Conservation (phyloP, 768 basidiomycete genomes). For the Pholiota conissans region DNA sequence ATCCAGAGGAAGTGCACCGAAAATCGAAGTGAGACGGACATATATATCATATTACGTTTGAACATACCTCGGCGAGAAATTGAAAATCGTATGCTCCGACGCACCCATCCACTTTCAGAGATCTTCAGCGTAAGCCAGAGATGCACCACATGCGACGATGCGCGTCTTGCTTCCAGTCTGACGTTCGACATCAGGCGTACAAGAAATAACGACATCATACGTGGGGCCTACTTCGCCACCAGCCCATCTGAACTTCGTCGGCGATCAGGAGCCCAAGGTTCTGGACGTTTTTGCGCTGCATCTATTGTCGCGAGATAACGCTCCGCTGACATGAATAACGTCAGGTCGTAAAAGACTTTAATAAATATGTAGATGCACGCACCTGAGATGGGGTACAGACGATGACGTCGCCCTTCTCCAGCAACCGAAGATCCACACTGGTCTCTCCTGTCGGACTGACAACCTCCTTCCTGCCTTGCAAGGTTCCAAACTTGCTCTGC, state of each 20-base stretch:
- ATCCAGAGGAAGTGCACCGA: conserved; percentile 88
- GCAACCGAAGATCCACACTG: conserved; percentile 82
- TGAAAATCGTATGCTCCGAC: conserved; percentile 93
- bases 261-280: conserved; percentile 91
- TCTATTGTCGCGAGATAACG: conserved; percentile 90
- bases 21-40: conserved; percentile 6
- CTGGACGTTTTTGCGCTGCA: conserved; percentile 95
- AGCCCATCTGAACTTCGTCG: conserved; percentile 92
- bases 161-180: conserved; percentile 93
- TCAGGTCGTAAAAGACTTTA: conserved; percentile 6
- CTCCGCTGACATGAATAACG: conserved; percentile 70
- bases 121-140: conserved; percentile 95
- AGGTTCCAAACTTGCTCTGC: conserved; percentile 74
- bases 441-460: conserved; percentile 93
- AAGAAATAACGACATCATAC: conserved; percentile 93
- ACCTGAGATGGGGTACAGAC: conserved; percentile 93
- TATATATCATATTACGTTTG: not conserved
- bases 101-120: conserved; percentile 98
- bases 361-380: conserved; percentile 26
- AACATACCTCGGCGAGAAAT: conserved; percentile 86
- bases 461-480: conserved; percentile 94
- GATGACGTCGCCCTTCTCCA: conserved; percentile 91
- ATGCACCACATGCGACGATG: conserved; percentile 93
- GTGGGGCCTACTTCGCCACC: conserved; percentile 95
- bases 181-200: conserved; percentile 92